Conservation (phyloP, 768 basidiomycete species). For the Coprinopsis marcescibilis region DNA sequence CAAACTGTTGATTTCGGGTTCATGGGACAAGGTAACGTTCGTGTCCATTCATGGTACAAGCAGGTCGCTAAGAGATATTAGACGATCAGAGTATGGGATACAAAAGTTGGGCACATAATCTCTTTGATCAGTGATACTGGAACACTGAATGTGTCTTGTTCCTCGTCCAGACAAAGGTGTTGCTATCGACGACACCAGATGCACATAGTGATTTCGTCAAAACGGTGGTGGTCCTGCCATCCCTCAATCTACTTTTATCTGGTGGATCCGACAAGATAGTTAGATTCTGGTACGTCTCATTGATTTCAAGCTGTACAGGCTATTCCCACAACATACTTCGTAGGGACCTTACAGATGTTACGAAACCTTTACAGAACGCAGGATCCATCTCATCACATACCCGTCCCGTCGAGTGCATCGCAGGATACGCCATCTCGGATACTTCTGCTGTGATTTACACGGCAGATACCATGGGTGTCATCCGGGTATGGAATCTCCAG, state of each 20-base stretch:
- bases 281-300: constrained; percentile 81
- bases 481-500: constrained; percentile 73
- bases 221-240: constrained; percentile 64
- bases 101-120: constrained; percentile 43
- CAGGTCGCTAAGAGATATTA: constrained; percentile 7
- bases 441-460: constrained; percentile 59
- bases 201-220: constrained; percentile 94
- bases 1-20: constrained; percentile 74
- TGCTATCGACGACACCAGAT: constrained; percentile 57
- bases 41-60: background rate
- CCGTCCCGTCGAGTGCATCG: constrained; percentile 79
- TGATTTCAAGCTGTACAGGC: background rate
- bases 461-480: constrained; percentile 87
- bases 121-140: background rate
- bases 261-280: constrained; percentile 88
- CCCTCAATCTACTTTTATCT: constrained; percentile 65
- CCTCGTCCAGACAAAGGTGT: constrained; percentile 52
- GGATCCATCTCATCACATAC: constrained; percentile 81
- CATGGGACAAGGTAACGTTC: constrained; percentile 83
- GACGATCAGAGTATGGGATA: constrained; percentile 62
- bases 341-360: constrained; percentile 61
- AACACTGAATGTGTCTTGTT: constrained; percentile 4
- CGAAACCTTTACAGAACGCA: constrained; percentile 40
- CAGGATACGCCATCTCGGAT: constrained; percentile 45
- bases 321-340: constrained; percentile 4